Conservation (phyloP, 176 grass and related monocot genomes). For the Aegilops speltoides region DNA sequence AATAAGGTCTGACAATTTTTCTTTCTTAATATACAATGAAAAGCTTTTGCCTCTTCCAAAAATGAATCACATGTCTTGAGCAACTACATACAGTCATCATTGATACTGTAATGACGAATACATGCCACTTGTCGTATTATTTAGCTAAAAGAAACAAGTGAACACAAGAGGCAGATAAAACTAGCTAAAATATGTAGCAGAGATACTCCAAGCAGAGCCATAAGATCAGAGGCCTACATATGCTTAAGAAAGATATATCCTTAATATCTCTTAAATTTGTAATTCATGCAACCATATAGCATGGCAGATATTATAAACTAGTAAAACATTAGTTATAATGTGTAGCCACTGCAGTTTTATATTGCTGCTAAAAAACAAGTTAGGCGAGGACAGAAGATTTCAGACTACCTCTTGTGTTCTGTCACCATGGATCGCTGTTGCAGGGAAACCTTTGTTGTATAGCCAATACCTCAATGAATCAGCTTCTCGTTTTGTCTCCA, state of each 20-base stretch:
- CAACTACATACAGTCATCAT: background rate
- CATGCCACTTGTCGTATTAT: background rate
- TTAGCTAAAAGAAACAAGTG: background rate
- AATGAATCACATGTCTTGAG: background rate
- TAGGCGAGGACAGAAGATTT: background rate
- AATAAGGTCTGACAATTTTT: background rate
- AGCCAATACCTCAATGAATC: conserved; percentile 64
- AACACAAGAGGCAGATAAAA: background rate
- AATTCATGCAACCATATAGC: background rate
- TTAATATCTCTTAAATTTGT: background rate
- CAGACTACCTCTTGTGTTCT: conserved; percentile 35
- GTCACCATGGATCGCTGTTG: conserved; percentile 82
- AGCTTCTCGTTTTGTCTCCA: conserved; percentile 86
- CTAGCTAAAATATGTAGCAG: background rate
- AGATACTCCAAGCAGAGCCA: background rate
- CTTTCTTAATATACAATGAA: background rate
- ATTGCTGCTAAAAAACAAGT: background rate
- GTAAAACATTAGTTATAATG: background rate
- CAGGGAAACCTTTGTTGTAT: conserved; percentile 56
- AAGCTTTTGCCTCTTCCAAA: background rate
- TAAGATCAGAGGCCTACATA: background rate
- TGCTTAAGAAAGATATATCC: background rate
- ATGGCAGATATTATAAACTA: background rate
- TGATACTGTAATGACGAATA: background rate
- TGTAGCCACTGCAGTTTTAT: background rate